Percentiles rank a stretch among this genome's conserved stretches.
Evolutionary conservation across 306 rosid genomes (phyloP).

Genomic region (Lathyrus oleraceus): DNA sequence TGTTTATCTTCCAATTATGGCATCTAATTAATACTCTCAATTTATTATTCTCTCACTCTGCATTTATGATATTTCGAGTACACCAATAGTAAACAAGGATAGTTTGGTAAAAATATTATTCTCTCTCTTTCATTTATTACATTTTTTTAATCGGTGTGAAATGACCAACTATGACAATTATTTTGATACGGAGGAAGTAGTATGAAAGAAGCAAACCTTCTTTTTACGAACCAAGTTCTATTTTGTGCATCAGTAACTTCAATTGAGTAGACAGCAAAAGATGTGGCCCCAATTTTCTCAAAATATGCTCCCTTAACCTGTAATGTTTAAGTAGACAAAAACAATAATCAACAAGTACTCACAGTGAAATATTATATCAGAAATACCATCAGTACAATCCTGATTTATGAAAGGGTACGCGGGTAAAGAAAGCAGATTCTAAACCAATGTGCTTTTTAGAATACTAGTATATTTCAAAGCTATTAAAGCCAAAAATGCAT

Average conservation of each 20-base stretch:
- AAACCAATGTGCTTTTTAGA: neutral
- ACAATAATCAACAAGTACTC: constrained; percentile 28
- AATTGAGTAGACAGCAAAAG: constrained; percentile 96
- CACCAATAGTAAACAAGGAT: too few species aligned
- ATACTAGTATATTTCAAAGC: constrained; percentile 17
- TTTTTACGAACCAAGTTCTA: constrained; percentile 90
- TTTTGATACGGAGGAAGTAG: too few species aligned
- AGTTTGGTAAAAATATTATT: too few species aligned
- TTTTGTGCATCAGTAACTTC: constrained; percentile 82
- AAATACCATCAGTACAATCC: constrained; percentile 3
- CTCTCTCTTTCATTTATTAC: too few species aligned
- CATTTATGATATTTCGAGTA: too few species aligned
- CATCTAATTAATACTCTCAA: too few species aligned
- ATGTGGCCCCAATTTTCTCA: constrained; percentile 83
- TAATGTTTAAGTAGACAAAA: constrained; percentile 35
- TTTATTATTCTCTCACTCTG: too few species aligned
- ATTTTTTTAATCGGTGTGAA: too few species aligned
- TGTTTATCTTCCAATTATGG: too few species aligned
- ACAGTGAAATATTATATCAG: constrained; percentile 1
- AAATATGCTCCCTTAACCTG: constrained; percentile 97
- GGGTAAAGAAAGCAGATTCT: neutral
- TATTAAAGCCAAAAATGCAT: constrained; percentile 42
- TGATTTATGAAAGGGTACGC: constrained; percentile 13
- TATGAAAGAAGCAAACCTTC: constrained; percentile 67
- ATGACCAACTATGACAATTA: too few species aligned